phyloP scores from a whole-genome alignment of 2,329 filamentous ascomycete species.

The Aspergillus unguis region DNA sequence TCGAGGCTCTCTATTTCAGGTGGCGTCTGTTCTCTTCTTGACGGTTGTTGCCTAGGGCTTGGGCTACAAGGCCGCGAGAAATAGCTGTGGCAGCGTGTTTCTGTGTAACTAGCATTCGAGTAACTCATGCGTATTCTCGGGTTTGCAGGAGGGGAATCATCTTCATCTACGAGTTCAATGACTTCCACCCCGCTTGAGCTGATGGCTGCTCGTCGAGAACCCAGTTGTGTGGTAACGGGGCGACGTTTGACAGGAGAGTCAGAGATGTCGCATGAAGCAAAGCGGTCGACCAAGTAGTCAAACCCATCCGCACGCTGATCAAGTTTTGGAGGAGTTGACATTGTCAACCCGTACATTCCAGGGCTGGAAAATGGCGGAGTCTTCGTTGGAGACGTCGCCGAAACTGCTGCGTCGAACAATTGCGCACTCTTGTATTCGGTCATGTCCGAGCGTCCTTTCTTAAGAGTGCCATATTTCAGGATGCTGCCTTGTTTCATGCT shows the following conservation, averaged over 20 bases:
- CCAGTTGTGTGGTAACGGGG: constrained; percentile 14
- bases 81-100: not conserved
- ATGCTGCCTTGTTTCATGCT: constrained; percentile 42
- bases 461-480: constrained; percentile 39
- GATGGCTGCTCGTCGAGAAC: constrained; percentile 9
- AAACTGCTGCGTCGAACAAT: constrained; percentile 29
- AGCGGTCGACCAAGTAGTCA: constrained; percentile 25
- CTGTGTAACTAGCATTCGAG: constrained; percentile 20
- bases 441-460: constrained; percentile 33
- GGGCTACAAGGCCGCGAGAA: not conserved
- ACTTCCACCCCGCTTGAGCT: constrained; percentile 12
- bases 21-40: not conserved
- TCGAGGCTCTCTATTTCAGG: constrained; percentile 18
- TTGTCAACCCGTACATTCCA: constrained; percentile 6
- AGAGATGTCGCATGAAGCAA: constrained; percentile 25
- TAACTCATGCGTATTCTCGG: constrained; percentile 23
- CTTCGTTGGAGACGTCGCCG: constrained; percentile 15
- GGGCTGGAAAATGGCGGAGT: constrained; percentile 12
- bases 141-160: constrained; percentile 4
- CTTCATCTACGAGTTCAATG: constrained; percentile 8
- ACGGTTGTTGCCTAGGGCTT: constrained; percentile 1
- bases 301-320: constrained; percentile 15
- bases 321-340: constrained; percentile 13
- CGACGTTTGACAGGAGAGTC: constrained; percentile 22
- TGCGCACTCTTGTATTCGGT: constrained; percentile 28